phyloP scores from a whole-genome alignment of 139 green algal species.

The Chlorella sp. region DNA sequence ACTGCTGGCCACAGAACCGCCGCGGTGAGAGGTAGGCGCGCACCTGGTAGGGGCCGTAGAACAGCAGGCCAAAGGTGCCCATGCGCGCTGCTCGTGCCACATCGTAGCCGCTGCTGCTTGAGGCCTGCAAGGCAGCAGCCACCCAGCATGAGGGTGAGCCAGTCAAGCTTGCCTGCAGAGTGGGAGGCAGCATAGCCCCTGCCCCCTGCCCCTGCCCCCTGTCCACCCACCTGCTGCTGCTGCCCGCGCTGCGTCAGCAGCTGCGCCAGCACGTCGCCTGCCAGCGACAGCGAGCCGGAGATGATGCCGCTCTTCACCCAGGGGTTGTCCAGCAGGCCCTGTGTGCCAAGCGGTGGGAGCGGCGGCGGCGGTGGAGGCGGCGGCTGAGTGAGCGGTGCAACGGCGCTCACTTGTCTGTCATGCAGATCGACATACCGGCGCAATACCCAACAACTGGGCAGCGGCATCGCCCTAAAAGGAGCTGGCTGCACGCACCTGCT shows the following conservation, averaged over 20 bases:
- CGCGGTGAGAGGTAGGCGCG: too few relatives aligned
- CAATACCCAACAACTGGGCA: background rate
- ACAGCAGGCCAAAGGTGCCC: constrained; percentile 77
- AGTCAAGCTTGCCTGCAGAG: too few relatives aligned
- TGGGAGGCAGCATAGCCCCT: too few relatives aligned
- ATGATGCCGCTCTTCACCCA: constrained; percentile 74
- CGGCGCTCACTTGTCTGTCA: background rate
- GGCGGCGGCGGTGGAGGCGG: too few relatives aligned
- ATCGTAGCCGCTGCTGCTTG: constrained; percentile 48
- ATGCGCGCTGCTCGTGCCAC: constrained; percentile 70
- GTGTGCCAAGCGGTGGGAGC: background rate
- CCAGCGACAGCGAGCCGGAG: constrained; percentile 67
- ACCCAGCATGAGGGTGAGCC: too few relatives aligned
- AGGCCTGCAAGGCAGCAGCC: background rate
- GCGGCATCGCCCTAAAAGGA: background rate
- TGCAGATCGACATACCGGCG: too few relatives aligned
- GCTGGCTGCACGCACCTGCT: background rate
- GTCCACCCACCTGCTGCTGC: background rate
- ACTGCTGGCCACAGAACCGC: too few relatives aligned
- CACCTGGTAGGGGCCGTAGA: constrained; percentile 81
- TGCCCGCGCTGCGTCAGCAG: constrained; percentile 32
- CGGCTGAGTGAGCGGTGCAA: background rate
- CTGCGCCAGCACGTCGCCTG: constrained; percentile 80
- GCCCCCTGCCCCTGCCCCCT: too few relatives aligned
- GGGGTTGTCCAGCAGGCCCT: constrained; percentile 23